Evolutionary conservation across 306 rosid genomes (phyloP).

Genomic region (Psophocarpus tetragonolobus): DNA sequence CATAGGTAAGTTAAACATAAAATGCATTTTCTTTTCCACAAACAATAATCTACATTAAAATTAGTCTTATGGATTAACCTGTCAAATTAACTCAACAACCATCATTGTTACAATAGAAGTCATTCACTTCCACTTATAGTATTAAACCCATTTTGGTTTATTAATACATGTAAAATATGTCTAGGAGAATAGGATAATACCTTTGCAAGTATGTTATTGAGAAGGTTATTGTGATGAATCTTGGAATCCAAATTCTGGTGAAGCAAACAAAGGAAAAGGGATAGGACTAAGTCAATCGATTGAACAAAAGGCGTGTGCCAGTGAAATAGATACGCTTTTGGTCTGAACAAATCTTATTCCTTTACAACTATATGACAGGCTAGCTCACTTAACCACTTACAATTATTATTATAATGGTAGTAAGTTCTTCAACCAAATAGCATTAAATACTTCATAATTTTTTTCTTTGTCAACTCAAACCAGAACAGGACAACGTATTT

Average conservation of each 20-base stretch:
- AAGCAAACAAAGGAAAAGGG: constrained; percentile 22
- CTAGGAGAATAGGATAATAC: constrained; percentile 40
- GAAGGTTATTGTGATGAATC: constrained; percentile 95
- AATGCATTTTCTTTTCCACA: neutral
- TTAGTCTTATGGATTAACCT: constrained; percentile 2
- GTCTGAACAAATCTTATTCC: constrained; percentile 8
- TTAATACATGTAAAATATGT: neutral
- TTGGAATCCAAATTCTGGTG: constrained; percentile 86
- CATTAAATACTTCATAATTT: neutral
- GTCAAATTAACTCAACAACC: constrained; percentile 2
- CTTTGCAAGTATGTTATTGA: constrained; percentile 89
- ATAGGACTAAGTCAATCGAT: constrained; percentile 2
- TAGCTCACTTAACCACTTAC: neutral
- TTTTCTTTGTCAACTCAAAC: neutral
- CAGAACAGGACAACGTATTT: neutral
- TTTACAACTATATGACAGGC: neutral
- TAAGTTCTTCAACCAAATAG: neutral
- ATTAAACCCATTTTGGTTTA: constrained; percentile 5
- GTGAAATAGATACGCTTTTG: constrained; percentile 14
- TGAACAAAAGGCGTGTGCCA: constrained; percentile 18
- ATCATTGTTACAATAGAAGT: neutral
- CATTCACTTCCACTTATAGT: constrained; percentile 1
- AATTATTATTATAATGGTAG: neutral
- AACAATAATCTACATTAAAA: neutral
- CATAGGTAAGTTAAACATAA: neutral